A percentile compares a stretch with the other conserved stretches of the same genome.
phyloP scores from a whole-genome alignment of 345 rosid genomes.

The Gossypium longicalyx region DNA sequence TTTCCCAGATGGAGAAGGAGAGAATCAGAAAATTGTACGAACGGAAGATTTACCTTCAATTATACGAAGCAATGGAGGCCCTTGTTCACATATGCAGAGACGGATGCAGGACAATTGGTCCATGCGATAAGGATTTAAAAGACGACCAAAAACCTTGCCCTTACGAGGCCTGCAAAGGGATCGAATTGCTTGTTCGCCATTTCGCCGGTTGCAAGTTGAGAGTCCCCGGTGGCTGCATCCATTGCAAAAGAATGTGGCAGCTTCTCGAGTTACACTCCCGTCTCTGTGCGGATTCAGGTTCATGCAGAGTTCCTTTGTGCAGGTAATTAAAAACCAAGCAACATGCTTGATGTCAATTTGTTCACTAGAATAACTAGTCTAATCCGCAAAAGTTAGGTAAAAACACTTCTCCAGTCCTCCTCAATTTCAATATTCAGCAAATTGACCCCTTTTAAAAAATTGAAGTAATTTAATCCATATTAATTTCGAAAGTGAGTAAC shows the following conservation, averaged over 20 bases:
- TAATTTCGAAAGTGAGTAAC: too few species aligned
- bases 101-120: constrained; percentile 87
- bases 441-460: too few species aligned
- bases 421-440: too few species aligned
- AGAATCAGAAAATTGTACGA: constrained; percentile 50
- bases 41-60: constrained; percentile 58
- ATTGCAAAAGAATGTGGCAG: constrained; percentile 98
- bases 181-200: constrained; percentile 73
- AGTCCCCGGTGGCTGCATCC: constrained; percentile 70
- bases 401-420: too few species aligned
- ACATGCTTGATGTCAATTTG: not conserved
- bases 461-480: too few species aligned
- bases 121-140: constrained; percentile 63
- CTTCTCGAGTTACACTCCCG: constrained; percentile 78
- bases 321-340: constrained; percentile 26
- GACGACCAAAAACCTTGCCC: constrained; percentile 50
- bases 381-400: not conserved
- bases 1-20: constrained; percentile 46
- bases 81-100: constrained; percentile 91
- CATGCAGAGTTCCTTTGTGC: constrained; percentile 86
- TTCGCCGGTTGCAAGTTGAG: constrained; percentile 72
- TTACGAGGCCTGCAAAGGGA: constrained; percentile 72
- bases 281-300: constrained; percentile 55
- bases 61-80: constrained; percentile 93
- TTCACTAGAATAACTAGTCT: not conserved